phyloP scores from a whole-genome alignment of 2,329 filamentous ascomycete species.

The Aspergillus sp. region DNA sequence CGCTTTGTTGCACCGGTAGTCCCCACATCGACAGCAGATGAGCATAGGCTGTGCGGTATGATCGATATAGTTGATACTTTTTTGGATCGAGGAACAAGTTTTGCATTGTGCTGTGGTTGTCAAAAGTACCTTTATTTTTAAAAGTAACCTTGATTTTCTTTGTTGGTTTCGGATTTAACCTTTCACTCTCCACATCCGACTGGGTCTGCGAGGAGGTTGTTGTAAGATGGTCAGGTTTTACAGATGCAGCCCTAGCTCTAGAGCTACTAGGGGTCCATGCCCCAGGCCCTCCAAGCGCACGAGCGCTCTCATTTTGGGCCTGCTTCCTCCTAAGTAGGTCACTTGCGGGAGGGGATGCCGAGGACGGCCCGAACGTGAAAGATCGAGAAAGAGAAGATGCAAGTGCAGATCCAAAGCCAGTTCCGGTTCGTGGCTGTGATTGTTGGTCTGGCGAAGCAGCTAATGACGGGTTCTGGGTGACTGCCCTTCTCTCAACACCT shows the following conservation, averaged over 20 bases:
- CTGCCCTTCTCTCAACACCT: slow-evolving; percentile 41
- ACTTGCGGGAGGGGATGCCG: slow-evolving; percentile 42
- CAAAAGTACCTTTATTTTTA: slow-evolving; percentile 58
- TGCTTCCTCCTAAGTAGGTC: slow-evolving; percentile 35
- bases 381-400: slow-evolving; percentile 47
- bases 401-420: slow-evolving; percentile 43
- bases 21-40: slow-evolving; percentile 60
- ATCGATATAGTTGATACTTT: slow-evolving; percentile 48
- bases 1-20: slow-evolving; percentile 53
- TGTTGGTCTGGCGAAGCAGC: slow-evolving; percentile 44
- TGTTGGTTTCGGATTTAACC: slow-evolving; percentile 27
- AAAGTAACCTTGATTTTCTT: slow-evolving; percentile 49
- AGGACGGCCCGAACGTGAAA: slow-evolving; percentile 45
- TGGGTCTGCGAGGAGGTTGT: slow-evolving; percentile 33
- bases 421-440: slow-evolving; percentile 37
- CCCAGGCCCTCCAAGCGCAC: slow-evolving; percentile 24
- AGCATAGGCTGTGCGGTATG: slow-evolving; percentile 59
- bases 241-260: slow-evolving; percentile 25
- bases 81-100: slow-evolving; percentile 51
- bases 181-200: slow-evolving; percentile 42
- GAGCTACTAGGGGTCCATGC: slow-evolving; percentile 29
- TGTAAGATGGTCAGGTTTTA: slow-evolving; percentile 31
- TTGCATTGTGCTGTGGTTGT: slow-evolving; percentile 49
- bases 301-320: slow-evolving; percentile 38
- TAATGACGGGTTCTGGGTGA: slow-evolving; percentile 41